Evolutionary conservation across 2,329 filamentous ascomycete species (phyloP).

Genomic region (Cladorrhinum sp.): DNA sequence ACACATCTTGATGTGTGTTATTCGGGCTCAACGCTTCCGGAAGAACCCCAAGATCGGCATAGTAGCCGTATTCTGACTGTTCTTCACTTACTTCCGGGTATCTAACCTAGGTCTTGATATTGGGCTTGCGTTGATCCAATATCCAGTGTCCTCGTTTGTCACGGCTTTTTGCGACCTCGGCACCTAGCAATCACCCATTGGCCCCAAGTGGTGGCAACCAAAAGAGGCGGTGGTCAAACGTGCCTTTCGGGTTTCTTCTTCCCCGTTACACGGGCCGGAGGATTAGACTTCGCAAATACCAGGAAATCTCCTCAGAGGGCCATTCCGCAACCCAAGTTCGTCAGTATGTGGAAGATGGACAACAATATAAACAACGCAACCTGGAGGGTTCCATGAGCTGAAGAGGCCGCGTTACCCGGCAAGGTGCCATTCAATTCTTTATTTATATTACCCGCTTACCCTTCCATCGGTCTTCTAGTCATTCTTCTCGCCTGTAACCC

Average conservation of each 20-base stretch:
- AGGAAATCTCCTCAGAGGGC: background rate
- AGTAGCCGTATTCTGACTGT: background rate
- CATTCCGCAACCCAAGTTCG: background rate
- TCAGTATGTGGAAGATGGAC: conserved; percentile 12
- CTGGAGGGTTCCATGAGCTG: conserved; percentile 6
- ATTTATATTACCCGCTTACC: conserved; percentile 23
- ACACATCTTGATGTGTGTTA: background rate
- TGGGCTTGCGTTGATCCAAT: conserved; percentile 20
- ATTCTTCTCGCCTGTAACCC: conserved; percentile 20
- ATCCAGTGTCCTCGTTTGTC: conserved; percentile 2
- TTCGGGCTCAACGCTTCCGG: background rate
- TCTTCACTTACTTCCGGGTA: background rate
- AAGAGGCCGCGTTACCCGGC: conserved; percentile 14
- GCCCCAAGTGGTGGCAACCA: background rate
- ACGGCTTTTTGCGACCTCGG: too few relatives aligned
- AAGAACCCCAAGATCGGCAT: background rate
- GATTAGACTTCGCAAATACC: background rate
- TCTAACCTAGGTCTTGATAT: conserved; percentile 14
- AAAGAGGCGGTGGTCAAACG: background rate
- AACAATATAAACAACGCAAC: conserved; percentile 19
- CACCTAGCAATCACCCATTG: too few relatives aligned
- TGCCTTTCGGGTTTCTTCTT: background rate
- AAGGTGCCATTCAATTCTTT: conserved; percentile 23
- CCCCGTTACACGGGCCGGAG: background rate
- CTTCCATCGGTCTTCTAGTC: conserved; percentile 17